These are phyloP conservation scores for Xylaria bambusicola DNA, from an alignment of 495 filamentous ascomycete genomes.

Conservation along the genomic window DNA sequence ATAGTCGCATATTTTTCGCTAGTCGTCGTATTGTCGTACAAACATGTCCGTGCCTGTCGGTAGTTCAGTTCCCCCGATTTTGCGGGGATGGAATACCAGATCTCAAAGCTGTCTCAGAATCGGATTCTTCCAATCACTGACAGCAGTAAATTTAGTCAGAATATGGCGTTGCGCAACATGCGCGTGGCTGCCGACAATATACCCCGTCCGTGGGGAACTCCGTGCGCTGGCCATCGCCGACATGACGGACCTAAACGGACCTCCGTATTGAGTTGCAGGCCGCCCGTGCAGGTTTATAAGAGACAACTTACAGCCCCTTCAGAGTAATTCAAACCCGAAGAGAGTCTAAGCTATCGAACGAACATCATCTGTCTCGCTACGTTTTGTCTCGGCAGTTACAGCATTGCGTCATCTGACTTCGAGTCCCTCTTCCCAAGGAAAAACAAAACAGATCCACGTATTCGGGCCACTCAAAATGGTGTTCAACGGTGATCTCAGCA, in stretches of 20 bases:
- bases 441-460: not conserved
- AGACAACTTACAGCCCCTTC: not conserved
- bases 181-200: no score
- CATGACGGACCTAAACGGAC: constrained; percentile 1
- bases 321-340: not conserved
- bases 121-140: no score
- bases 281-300: not conserved
- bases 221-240: constrained; percentile 1
- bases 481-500: not conserved
- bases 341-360: not conserved
- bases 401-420: not conserved
- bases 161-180: no score
- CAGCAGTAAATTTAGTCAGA: no score
- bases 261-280: not conserved
- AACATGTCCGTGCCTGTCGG: no score
- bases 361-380: not conserved
- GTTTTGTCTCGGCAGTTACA: not conserved
- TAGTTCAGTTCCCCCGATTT: no score
- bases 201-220: constrained; percentile 30
- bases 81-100: no score
- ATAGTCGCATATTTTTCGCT: no score
- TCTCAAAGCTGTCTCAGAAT: no score
- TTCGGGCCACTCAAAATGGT: constrained; percentile 3
- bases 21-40: no score
- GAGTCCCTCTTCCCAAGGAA: no score